Evolutionary conservation across 2,329 filamentous ascomycete genomes (phyloP).

Genomic region (Colletotrichum somersetense): DNA sequence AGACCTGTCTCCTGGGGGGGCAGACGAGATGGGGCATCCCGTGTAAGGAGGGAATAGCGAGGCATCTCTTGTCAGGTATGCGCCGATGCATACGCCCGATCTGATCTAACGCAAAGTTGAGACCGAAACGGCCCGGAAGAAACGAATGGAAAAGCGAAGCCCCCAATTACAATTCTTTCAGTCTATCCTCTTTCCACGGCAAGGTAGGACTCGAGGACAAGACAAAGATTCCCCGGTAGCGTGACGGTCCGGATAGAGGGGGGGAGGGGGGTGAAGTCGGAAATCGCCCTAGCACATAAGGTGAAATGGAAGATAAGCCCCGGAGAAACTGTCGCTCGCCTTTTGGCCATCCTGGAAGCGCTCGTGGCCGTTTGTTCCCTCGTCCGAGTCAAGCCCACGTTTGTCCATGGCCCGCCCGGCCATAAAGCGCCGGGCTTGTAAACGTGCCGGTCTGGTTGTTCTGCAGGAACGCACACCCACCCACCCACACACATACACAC

Average conservation of each 20-base stretch:
- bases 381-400: neutral
- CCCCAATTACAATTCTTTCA: neutral
- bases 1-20: conserved; percentile 4
- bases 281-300: too few species aligned
- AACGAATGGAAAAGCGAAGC: conserved; percentile 4
- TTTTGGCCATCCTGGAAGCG: neutral
- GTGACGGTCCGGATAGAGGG: neutral
- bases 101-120: conserved; percentile 15
- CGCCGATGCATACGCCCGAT: neutral
- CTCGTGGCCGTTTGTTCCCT: neutral
- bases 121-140: conserved; percentile 13
- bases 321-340: conserved; percentile 17
- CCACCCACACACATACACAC: too few species aligned
- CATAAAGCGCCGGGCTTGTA: neutral
- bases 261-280: too few species aligned
- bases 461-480: neutral
- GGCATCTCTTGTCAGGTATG: neutral
- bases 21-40: neutral
- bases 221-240: neutral
- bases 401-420: neutral
- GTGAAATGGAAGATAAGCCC: neutral
- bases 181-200: neutral
- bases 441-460: neutral
- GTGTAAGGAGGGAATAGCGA: neutral
- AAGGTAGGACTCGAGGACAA: conserved; percentile 10